These are phyloP conservation scores for Phialophora expanda DNA, from an alignment of 2,329 filamentous ascomycete genomes.

Conservation along the genomic window DNA sequence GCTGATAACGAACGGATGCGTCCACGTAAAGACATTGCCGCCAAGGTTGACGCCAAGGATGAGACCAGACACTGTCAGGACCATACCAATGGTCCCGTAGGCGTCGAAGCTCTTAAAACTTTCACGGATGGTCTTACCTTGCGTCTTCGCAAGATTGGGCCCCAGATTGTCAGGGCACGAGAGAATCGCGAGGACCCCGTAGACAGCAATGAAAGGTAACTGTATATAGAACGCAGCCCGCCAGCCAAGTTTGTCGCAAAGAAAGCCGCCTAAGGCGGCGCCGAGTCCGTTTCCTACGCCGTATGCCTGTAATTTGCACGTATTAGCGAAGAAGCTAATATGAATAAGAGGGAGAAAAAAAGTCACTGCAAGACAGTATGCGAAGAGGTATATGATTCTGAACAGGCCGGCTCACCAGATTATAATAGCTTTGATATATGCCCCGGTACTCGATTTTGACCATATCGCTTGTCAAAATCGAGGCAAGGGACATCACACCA, in stretches of 20 bases:
- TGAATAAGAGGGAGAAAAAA: background rate
- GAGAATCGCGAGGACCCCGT: conserved; percentile 51
- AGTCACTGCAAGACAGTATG: background rate
- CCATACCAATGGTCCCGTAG: conserved; percentile 60
- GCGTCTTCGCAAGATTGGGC: conserved; percentile 52
- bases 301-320: conserved; percentile 18
- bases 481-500: conserved; percentile 70
- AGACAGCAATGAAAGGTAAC: conserved; percentile 58
- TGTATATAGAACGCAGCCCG: conserved; percentile 73
- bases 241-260: conserved; percentile 75
- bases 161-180: conserved; percentile 54
- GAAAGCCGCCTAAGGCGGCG: conserved; percentile 70
- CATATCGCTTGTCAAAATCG: conserved; percentile 74
- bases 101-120: conserved; percentile 64
- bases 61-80: conserved; percentile 58
- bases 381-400: background rate
- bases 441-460: conserved; percentile 76
- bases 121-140: conserved; percentile 53
- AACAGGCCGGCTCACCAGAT: conserved; percentile 27
- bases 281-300: conserved; percentile 52
- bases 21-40: conserved; percentile 68
- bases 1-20: conserved; percentile 62
- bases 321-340: background rate
- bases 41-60: conserved; percentile 67
- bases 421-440: conserved; percentile 71